These are phyloP conservation scores for Chytriomyces hyalinus DNA, from an alignment of 192 early-diverging fungal species.

Conservation along the genomic window DNA sequence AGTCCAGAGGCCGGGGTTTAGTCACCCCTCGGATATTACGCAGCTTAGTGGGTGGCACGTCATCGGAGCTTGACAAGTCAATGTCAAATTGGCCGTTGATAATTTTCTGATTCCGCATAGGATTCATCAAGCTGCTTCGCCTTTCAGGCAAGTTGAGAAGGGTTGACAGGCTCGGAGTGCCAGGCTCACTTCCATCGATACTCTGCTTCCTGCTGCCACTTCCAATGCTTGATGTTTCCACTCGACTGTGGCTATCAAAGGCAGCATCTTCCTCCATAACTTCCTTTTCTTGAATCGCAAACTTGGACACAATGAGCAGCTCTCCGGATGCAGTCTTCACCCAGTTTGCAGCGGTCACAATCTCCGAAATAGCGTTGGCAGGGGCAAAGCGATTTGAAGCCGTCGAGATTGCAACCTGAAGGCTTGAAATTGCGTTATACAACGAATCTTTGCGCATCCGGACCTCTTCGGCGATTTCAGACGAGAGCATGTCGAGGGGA, in stretches of 20 bases:
- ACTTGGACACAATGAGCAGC: conserved; percentile 61
- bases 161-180: not conserved
- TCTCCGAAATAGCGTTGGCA: conserved; percentile 58
- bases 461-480: conserved; percentile 58
- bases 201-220: conserved; percentile 1
- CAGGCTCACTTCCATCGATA: conserved; percentile 5
- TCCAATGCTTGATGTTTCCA: not conserved
- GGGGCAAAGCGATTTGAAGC: conserved; percentile 61
- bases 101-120: conserved; percentile 5
- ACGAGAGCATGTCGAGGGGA: conserved; percentile 48
- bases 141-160: not conserved
- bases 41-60: not conserved
- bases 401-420: conserved; percentile 65
- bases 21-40: too few relatives aligned
- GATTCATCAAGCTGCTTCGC: conserved; percentile 5
- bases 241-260: not conserved
- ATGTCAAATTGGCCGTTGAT: not conserved
- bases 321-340: conserved; percentile 63
- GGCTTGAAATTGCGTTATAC: conserved; percentile 67
- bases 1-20: not conserved
- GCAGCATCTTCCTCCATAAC: conserved; percentile 49
- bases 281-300: conserved; percentile 66
- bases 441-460: conserved; percentile 65
- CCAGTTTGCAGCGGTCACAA: conserved; percentile 54
- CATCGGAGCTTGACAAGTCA: not conserved